phyloP scores from a whole-genome alignment of 495 filamentous ascomycete genomes.

The Penicillium cataractarum region DNA sequence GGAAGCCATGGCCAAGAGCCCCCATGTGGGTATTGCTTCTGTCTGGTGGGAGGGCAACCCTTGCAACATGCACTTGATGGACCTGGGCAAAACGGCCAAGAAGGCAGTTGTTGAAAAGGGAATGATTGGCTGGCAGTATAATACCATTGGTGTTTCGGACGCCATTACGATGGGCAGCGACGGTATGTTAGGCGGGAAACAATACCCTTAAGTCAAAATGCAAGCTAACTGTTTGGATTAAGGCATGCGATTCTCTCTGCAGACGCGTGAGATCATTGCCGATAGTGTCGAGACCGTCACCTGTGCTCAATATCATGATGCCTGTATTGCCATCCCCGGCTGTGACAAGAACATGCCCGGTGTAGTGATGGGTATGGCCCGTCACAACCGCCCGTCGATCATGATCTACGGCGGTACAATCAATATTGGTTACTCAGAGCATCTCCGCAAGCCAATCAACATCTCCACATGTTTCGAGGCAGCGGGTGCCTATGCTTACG shows the following conservation, averaged over 20 bases:
- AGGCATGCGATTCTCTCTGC: conserved; percentile 98
- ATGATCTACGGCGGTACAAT: conserved; percentile 94
- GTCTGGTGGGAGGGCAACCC: conserved; percentile 99
- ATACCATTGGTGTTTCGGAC: conserved; percentile 92
- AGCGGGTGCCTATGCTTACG: conserved; percentile 82
- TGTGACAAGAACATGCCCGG: conserved; percentile 99
- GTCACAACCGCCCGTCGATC: conserved; percentile 86
- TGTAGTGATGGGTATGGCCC: conserved; percentile 77
- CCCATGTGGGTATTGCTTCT: conserved; percentile 86
- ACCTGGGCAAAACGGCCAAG: conserved; percentile 90
- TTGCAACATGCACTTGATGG: conserved; percentile 76
- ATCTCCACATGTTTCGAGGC: conserved; percentile 92
- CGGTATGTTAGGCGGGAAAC: conserved; percentile 52
- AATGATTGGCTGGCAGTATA: conserved; percentile 93
- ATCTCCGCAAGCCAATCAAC: conserved; percentile 81
- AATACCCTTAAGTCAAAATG: neutral
- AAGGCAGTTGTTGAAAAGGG: conserved; percentile 76
- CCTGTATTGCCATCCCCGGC: conserved; percentile 91
- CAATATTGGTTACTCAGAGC: conserved; percentile 77
- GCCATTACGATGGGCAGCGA: conserved; percentile 97
- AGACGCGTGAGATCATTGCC: conserved; percentile 92
- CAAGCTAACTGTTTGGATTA: neutral
- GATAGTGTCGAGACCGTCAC: conserved; percentile 94
- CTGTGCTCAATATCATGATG: conserved; percentile 86
- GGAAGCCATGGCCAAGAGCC: conserved; percentile 84